Evolutionary conservation across 495 filamentous ascomycete genomes (phyloP).

Genomic region (Aspergillus saccharolyticus): DNA sequence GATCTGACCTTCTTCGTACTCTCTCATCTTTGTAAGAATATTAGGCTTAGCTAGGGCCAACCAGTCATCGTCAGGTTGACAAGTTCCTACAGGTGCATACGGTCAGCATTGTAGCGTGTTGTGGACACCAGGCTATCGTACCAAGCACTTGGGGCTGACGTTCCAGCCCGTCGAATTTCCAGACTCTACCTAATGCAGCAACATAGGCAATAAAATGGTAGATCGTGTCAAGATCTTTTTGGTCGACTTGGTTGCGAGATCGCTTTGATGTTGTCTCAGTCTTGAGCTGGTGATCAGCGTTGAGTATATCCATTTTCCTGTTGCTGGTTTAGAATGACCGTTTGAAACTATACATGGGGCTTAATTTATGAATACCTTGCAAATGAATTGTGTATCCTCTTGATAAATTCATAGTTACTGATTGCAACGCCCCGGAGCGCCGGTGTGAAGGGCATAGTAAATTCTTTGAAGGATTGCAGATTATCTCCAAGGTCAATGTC

Average conservation of each 20-base stretch:
- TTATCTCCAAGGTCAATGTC: slow-evolving; percentile 59
- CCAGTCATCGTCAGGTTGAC: slow-evolving; percentile 41
- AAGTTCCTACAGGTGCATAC: slow-evolving; percentile 23
- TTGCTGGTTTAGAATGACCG: slow-evolving; percentile 18
- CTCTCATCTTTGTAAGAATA: slow-evolving; percentile 46
- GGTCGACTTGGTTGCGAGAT: slow-evolving; percentile 30
- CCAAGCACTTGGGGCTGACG: slow-evolving; percentile 66
- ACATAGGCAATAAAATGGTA: slow-evolving; percentile 93
- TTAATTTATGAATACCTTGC: slow-evolving; percentile 50
- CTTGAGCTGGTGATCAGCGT: slow-evolving; percentile 65
- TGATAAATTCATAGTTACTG: slow-evolving; percentile 69
- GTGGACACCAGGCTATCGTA: slow-evolving; percentile 24
- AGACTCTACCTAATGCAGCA: slow-evolving; percentile 66
- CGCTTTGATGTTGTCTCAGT: slow-evolving; percentile 51
- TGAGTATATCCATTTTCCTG: slow-evolving; percentile 72
- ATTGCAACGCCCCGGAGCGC: slow-evolving; percentile 70
- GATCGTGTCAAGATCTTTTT: slow-evolving; percentile 46
- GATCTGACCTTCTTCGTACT: slow-evolving; percentile 50
- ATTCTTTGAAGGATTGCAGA: slow-evolving; percentile 64
- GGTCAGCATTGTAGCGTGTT: neutral
- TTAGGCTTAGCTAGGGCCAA: slow-evolving; percentile 42
- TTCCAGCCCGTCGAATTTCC: slow-evolving; percentile 88
- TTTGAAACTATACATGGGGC: neutral
- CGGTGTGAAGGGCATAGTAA: slow-evolving; percentile 62
- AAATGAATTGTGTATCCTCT: slow-evolving; percentile 80